Evolutionary conservation across 1,284 basidiomycete genomes (phyloP).

Genomic region (Cutaneotrichosporon cavernicola): DNA sequence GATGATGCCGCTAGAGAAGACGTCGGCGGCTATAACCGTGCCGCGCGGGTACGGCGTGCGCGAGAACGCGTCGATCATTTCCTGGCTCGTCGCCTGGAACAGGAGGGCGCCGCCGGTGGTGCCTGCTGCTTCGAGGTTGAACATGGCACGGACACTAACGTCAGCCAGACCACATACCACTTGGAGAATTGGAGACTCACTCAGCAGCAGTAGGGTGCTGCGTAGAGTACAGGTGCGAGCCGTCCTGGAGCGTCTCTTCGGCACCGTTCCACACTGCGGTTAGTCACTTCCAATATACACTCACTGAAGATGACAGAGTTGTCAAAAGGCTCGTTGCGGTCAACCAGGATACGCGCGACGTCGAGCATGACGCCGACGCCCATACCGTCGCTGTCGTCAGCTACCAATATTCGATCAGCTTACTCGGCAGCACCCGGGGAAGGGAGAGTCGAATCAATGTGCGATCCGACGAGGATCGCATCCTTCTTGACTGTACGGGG

Average conservation of each 20-base stretch:
- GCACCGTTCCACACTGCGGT: constrained; percentile 86
- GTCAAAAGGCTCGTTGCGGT: constrained; percentile 68
- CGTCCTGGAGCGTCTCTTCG: constrained; percentile 82
- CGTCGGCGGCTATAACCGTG: constrained; percentile 86
- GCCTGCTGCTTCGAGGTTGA: constrained; percentile 67
- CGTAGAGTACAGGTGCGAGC: constrained; percentile 86
- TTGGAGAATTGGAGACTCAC: constrained; percentile 54
- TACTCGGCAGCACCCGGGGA: constrained; percentile 77
- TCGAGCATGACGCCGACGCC: constrained; percentile 91
- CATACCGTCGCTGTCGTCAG: constrained; percentile 64
- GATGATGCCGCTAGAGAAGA: constrained; percentile 89
- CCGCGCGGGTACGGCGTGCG: constrained; percentile 84
- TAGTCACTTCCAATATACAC: constrained; percentile 37
- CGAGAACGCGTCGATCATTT: constrained; percentile 90
- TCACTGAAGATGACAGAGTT: constrained; percentile 81
- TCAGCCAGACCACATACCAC: neutral
- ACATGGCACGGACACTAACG: constrained; percentile 70
- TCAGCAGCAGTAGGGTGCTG: constrained; percentile 72
- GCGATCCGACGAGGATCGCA: constrained; percentile 83
- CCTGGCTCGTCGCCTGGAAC: constrained; percentile 91
- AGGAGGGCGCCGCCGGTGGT: constrained; percentile 83
- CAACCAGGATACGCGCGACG: constrained; percentile 73
- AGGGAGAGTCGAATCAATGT: constrained; percentile 69
- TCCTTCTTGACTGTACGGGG: constrained; percentile 75
- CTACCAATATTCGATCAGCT: neutral